Percentiles rank a stretch among this genome's conserved stretches.
Evolutionary conservation across 352 stramenopile species (phyloP).

Genomic region (Pythium folliculosum): DNA sequence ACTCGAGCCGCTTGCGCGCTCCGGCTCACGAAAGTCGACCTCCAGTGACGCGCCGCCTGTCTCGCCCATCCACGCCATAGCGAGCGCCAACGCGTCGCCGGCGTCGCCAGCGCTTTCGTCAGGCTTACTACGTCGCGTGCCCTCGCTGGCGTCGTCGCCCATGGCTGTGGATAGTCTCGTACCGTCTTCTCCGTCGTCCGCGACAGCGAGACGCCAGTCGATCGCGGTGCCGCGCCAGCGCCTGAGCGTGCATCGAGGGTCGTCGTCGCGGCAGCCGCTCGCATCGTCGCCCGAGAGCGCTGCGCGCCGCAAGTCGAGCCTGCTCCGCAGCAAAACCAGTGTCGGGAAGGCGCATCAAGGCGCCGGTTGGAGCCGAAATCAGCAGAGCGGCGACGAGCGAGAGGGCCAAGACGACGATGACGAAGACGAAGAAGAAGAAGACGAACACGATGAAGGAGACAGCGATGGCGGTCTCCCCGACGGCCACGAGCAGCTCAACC

Average conservation of each 20-base stretch:
- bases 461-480: slow-evolving; percentile 10
- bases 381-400: slow-evolving; percentile 3
- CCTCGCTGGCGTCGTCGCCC: background rate
- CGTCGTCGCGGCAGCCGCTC: slow-evolving; percentile 2
- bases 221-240: slow-evolving; percentile 12
- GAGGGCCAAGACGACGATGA: background rate
- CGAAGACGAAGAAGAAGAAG: slow-evolving; percentile 12
- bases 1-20: slow-evolving; percentile 27
- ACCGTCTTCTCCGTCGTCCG: no score
- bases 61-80: slow-evolving; percentile 16
- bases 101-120: background rate
- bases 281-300: background rate
- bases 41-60: background rate
- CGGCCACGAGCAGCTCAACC: slow-evolving; percentile 24
- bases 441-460: slow-evolving; percentile 13
- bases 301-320: slow-evolving; percentile 9
- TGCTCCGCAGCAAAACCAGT: slow-evolving; percentile 2
- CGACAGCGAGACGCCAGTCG: slow-evolving; percentile 18
- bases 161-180: background rate
- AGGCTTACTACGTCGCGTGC: background rate
- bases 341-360: background rate
- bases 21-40: background rate
- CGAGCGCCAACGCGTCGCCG: background rate
- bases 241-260: slow-evolving; percentile 3
- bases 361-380: background rate